These are phyloP conservation scores for Petasospora fabianii DNA, from an alignment of 1,139 yeast species.

Conservation along the genomic window DNA sequence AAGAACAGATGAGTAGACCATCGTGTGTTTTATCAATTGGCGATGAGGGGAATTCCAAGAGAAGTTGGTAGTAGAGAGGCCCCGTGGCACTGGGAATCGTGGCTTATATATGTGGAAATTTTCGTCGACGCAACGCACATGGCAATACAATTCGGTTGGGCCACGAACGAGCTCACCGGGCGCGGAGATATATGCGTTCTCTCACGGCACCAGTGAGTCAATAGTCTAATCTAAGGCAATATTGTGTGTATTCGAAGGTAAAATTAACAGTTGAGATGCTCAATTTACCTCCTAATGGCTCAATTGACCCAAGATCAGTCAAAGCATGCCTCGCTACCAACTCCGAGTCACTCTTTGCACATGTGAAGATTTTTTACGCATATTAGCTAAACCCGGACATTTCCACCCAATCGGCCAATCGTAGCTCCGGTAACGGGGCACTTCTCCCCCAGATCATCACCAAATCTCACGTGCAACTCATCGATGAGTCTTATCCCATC, in stretches of 20 bases:
- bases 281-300: background rate
- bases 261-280: background rate
- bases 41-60: background rate
- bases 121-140: conserved; percentile 4
- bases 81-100: background rate
- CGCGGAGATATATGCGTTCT: background rate
- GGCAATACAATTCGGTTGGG: conserved; percentile 6
- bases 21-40: conserved; percentile 28
- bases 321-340: background rate
- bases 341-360: conserved; percentile 4
- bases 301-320: background rate
- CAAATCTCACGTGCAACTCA: conserved; percentile 1
- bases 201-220: no score
- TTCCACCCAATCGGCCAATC: no score
- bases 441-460: background rate
- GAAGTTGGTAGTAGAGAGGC: background rate
- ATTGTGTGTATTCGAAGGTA: no score
- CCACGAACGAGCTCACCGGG: conserved; percentile 7
- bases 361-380: conserved; percentile 1
- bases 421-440: background rate
- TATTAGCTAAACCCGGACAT: conserved; percentile 1
- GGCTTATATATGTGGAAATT: conserved; percentile 6
- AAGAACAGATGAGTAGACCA: conserved; percentile 95
- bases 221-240: no score
- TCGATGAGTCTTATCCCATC: no score